Conservation (phyloP, 192 early-diverging fungal species). For the Podila clonocystis region DNA sequence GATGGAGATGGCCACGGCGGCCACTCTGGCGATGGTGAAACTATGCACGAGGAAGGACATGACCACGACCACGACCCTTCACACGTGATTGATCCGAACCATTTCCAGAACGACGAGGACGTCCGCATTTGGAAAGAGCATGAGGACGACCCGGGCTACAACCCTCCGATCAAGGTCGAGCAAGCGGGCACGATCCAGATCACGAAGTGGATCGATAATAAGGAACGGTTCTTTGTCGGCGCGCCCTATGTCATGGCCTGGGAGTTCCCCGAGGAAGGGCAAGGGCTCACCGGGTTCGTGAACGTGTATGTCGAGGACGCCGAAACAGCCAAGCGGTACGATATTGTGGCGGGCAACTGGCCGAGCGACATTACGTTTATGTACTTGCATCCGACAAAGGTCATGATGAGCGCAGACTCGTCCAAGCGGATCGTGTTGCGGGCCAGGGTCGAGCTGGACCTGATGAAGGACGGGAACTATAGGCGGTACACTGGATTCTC, state of each 20-base stretch:
- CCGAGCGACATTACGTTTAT: conserved; percentile 29
- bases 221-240: conserved; percentile 32
- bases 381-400: conserved; percentile 22
- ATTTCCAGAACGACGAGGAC: conserved; percentile 41
- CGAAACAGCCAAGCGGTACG: conserved; percentile 28
- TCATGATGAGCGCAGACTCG: conserved; percentile 25
- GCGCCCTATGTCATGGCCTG: conserved; percentile 46
- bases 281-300: conserved; percentile 11
- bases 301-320: conserved; percentile 42
- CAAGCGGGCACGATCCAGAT: conserved; percentile 28
- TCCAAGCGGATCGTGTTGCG: conserved; percentile 18
- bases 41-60: neutral
- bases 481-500: conserved; percentile 37
- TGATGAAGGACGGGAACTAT: conserved; percentile 28
- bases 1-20: neutral
- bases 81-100: conserved; percentile 27
- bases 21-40: neutral
- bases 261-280: conserved; percentile 14
- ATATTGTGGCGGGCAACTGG: conserved; percentile 27
- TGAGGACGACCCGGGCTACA: conserved; percentile 26
- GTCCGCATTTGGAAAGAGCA: conserved; percentile 22
- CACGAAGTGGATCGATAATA: conserved; percentile 33
- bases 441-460: conserved; percentile 31
- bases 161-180: conserved; percentile 23
- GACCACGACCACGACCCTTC: conserved; percentile 10